Evolutionary conservation across 164 flowering plant species (phyloP), one percentile per base, ranked within the genome.

Genomic region (Magnolia sinica): DNA sequence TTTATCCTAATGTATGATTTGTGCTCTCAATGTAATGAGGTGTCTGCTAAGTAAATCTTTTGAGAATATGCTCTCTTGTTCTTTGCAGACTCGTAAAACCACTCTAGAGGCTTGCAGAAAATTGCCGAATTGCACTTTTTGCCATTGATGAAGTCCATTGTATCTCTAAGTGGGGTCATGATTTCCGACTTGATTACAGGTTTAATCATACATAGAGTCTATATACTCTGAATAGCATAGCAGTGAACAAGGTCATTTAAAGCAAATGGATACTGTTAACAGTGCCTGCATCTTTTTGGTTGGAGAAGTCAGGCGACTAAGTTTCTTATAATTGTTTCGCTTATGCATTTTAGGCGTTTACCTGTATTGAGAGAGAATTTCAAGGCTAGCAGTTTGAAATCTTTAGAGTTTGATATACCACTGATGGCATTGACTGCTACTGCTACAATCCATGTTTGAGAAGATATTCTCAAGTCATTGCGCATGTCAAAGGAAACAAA

Each of bases 141-240:
- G 97, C 98, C 74, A 87, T 95, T 78, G 97, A 95, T 87, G 98
- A 95, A 87, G 98, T 82, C 19, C 98, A 95, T 74, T 95, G 98
- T 80, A 88, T 95, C 84, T 95, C 98, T 59, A 91, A 95, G 82
- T 95, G 98, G 97, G 98, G 98, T 61, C 98, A 95, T 88, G 97
- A 93, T 86, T 95, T 95, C 83, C 91, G 97, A 58, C 96, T 95
- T 50, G 92, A 87, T 78, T 95, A 91, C 89, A 90, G 98, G 98
- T 95, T 45, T 49, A 52, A 3, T 55, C 59, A 1, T 9, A 14
- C 50, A 52, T 52, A 20, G 1, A 52, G 27, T 72, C 10, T 72
- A 27, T 72, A n/a, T 72, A 55, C 14, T 55, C 66, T 27, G 23
- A 72, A 9, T 72, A 7, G 66, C 23, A 16, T 50, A 50, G 20